Evolutionary conservation across 2,329 filamentous ascomycete species (phyloP).

Genomic region (Allantophomopsis cytisporea): DNA sequence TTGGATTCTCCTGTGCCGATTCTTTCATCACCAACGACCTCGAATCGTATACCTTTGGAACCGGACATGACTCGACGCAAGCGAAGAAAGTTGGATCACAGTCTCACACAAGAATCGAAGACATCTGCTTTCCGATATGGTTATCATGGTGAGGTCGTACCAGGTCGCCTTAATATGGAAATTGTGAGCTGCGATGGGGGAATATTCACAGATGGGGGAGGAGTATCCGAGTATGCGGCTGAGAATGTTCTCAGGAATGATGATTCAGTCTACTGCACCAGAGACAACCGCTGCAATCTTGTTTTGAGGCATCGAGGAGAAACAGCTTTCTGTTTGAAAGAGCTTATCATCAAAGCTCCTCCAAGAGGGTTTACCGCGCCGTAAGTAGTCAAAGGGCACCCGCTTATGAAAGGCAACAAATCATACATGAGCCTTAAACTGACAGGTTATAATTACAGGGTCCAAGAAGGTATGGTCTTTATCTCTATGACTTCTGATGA

Average conservation of each 20-base stretch:
- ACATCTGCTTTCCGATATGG: conserved; percentile 61
- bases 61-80: conserved; percentile 43
- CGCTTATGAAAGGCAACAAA: too few species aligned
- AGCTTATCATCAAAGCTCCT: conserved; percentile 79
- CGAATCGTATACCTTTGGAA: conserved; percentile 12
- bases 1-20: conserved; percentile 13
- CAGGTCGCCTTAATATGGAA: conserved; percentile 73
- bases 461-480: conserved; percentile 87
- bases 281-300: conserved; percentile 77
- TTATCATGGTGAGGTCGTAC: conserved; percentile 74
- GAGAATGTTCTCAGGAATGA: conserved; percentile 80
- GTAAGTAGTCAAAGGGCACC: conserved; percentile 34
- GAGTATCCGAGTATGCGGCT: conserved; percentile 38
- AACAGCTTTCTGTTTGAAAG: conserved; percentile 70
- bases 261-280: conserved; percentile 77
- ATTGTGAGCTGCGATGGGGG: conserved; percentile 84
- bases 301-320: conserved; percentile 70
- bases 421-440: conserved; percentile 11
- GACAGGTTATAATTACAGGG: conserved; percentile 30
- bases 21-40: conserved; percentile 8
- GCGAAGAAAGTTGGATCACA: conserved; percentile 51
- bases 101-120: conserved; percentile 31
- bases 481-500: conserved; percentile 76
- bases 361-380: conserved; percentile 70
- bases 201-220: conserved; percentile 45